A percentile compares a stretch with the other conserved stretches of the same genome.
Conservation (phyloP, 2,329 filamentous ascomycete genomes). For the Colletotrichum horii region DNA sequence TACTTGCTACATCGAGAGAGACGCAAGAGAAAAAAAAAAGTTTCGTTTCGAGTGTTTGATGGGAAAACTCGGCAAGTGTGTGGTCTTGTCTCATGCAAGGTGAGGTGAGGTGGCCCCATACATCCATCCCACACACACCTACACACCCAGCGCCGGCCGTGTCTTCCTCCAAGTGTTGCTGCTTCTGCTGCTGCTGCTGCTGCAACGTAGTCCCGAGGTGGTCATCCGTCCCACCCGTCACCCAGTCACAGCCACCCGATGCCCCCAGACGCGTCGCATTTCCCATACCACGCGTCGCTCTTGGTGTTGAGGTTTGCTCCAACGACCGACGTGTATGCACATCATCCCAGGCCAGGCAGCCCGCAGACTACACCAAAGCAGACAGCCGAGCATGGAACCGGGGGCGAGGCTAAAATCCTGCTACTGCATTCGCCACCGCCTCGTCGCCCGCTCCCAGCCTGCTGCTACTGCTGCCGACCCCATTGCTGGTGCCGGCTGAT, state of each 20-base stretch:
- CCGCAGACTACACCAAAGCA: background rate
- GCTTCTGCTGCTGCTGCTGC: background rate
- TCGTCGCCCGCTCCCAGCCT: background rate
- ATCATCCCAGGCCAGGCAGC: background rate
- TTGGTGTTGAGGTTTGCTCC: slow-evolving; percentile 17
- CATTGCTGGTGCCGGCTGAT: background rate
- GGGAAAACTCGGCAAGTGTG: background rate
- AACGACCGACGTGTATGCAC: background rate
- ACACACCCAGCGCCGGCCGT: background rate
- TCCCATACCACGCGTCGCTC: slow-evolving; percentile 20
- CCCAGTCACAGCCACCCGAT: slow-evolving; percentile 3
- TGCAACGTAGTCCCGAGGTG: background rate
- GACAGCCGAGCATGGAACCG: background rate
- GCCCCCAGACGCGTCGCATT: slow-evolving; percentile 17
- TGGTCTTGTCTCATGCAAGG: slow-evolving; percentile 12
- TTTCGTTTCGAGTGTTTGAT: background rate
- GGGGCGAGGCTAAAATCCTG: background rate
- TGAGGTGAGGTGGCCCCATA: slow-evolving; percentile 16
- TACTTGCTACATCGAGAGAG: slow-evolving; percentile 1
- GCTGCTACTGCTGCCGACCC: background rate
- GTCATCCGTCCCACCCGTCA: slow-evolving; percentile 2
- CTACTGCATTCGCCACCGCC: slow-evolving; percentile 14
- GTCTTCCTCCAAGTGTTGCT: background rate
- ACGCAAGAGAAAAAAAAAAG: background rate
- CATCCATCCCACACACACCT: background rate